phyloP scores from a whole-genome alignment of 768 basidiomycete species.

The Tylopilus vinaceipallidus region DNA sequence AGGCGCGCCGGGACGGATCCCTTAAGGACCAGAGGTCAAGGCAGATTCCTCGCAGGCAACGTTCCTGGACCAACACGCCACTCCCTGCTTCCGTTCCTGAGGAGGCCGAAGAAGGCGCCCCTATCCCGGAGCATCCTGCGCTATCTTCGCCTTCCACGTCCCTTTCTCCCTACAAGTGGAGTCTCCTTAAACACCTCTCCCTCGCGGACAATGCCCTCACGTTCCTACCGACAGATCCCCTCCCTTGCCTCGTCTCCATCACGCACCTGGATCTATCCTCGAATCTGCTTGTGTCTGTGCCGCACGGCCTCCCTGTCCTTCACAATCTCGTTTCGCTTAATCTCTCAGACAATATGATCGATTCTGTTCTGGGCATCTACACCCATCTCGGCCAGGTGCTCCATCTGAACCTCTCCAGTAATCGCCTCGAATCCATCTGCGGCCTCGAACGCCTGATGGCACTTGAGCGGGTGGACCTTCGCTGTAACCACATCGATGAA shows the following conservation, averaged over 20 bases:
- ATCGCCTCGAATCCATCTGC: constrained; percentile 92
- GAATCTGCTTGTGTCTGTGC: constrained; percentile 88
- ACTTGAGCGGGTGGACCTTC: constrained; percentile 82
- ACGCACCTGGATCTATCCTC: constrained; percentile 87
- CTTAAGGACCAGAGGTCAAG: constrained; percentile 45
- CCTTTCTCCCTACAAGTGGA: constrained; percentile 67
- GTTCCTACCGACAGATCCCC: constrained; percentile 66
- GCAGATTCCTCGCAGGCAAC: constrained; percentile 42
- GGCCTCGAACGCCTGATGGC: constrained; percentile 88
- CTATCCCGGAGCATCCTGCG: constrained; percentile 19
- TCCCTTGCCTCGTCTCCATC: constrained; percentile 68
- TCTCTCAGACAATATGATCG: constrained; percentile 96
- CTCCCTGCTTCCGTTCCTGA: constrained; percentile 61
- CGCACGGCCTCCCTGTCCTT: constrained; percentile 68
- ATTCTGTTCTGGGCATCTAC: constrained; percentile 89
- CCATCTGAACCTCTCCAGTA: constrained; percentile 76
- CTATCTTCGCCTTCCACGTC: constrained; percentile 30
- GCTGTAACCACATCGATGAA: constrained; percentile 78
- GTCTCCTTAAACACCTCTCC: constrained; percentile 70
- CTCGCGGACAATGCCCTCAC: constrained; percentile 80
- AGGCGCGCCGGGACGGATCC: constrained; percentile 59
- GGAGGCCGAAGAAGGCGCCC: constrained; percentile 34
- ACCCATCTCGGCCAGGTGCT: constrained; percentile 74
- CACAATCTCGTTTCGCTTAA: constrained; percentile 87
- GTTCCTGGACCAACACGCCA: constrained; percentile 48